phyloP scores from a whole-genome alignment of 2,329 filamentous ascomycete species.

The Drechslerella dactyloides region DNA sequence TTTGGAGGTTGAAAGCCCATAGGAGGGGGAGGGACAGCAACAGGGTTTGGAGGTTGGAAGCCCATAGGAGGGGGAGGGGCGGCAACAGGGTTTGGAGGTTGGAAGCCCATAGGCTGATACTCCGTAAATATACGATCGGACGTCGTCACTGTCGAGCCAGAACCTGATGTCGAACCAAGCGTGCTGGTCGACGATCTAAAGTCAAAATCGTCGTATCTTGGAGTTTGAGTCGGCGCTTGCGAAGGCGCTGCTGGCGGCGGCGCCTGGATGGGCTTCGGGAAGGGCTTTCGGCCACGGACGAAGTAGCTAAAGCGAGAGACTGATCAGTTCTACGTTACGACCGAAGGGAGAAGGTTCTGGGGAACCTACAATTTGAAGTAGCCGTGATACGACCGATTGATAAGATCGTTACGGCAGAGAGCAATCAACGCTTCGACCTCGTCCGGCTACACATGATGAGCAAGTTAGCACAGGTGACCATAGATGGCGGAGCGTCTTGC shows the following conservation, averaged over 20 bases:
- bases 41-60: too few species aligned
- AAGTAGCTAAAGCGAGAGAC: conserved; percentile 26
- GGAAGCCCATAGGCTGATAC: too few species aligned
- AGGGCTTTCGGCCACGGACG: conserved; percentile 36
- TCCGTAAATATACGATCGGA: background rate
- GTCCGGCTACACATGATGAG: conserved; percentile 20
- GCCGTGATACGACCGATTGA: conserved; percentile 36
- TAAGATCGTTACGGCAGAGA: conserved; percentile 44
- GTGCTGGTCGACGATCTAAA: conserved; percentile 27
- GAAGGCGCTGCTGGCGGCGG: background rate
- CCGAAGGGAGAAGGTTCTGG: background rate
- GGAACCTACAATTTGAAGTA: conserved; percentile 46
- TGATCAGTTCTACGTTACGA: background rate
- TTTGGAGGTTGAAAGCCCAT: too few species aligned
- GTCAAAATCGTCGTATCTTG: background rate
- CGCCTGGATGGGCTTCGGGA: conserved; percentile 6
- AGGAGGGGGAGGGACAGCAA: too few species aligned
- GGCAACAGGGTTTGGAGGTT: too few species aligned
- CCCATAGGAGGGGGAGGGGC: too few species aligned
- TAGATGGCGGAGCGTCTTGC: background rate
- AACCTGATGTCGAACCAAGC: conserved; percentile 13
- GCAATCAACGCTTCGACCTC: conserved; percentile 46
- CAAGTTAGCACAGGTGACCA: background rate
- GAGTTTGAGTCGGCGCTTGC: background rate
- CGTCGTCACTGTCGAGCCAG: conserved; percentile 6